phyloP scores from a whole-genome alignment of 2,329 filamentous ascomycete species.

The Fusarium xyrophilum region DNA sequence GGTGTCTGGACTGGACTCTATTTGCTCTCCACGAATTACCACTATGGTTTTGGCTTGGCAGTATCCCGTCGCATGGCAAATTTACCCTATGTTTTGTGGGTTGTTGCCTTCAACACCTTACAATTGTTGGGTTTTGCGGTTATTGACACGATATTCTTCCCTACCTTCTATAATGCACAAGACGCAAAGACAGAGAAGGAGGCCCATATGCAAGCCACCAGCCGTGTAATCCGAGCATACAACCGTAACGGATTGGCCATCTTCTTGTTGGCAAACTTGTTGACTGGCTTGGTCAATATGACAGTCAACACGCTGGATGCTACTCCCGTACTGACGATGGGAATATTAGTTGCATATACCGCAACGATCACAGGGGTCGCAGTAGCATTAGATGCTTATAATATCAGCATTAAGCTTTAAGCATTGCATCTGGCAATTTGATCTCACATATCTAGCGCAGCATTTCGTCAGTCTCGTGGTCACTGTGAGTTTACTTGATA shows the following conservation, averaged over 20 bases:
- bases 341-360: slow-evolving; percentile 76
- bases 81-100: slow-evolving; percentile 91
- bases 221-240: slow-evolving; percentile 79
- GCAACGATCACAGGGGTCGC: slow-evolving; percentile 71
- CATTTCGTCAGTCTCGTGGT: not conserved
- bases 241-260: slow-evolving; percentile 88
- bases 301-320: slow-evolving; percentile 82
- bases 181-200: slow-evolving; percentile 66
- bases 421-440: not conserved
- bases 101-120: slow-evolving; percentile 86
- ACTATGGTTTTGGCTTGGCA: slow-evolving; percentile 72
- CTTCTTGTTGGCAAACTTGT: slow-evolving; percentile 85
- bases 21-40: slow-evolving; percentile 69
- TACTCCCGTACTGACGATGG: slow-evolving; percentile 70
- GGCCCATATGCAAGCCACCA: slow-evolving; percentile 74
- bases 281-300: slow-evolving; percentile 91
- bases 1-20: slow-evolving; percentile 75
- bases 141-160: slow-evolving; percentile 81
- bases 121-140: slow-evolving; percentile 81
- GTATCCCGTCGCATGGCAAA: slow-evolving; percentile 93
- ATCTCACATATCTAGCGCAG: not conserved
- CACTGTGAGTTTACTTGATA: not conserved
- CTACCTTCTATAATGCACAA: slow-evolving; percentile 67
- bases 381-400: slow-evolving; percentile 66
- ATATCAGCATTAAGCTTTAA: slow-evolving; percentile 75